Conservation (phyloP, 2,329 filamentous ascomycete species). For the Alternaria gansuensis region DNA sequence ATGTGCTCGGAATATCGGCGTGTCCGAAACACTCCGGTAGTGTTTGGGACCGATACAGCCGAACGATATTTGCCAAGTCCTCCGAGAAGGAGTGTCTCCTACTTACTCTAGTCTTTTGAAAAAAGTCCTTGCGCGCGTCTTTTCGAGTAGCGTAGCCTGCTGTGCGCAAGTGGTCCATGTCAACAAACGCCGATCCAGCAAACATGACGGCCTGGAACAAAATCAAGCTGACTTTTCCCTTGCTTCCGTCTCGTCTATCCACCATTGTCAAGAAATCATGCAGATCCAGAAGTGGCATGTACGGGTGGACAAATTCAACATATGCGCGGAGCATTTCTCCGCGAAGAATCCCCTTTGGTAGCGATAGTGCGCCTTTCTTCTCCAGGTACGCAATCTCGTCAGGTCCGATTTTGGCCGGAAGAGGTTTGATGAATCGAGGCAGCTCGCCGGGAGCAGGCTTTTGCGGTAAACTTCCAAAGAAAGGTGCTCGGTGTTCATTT, state of each 20-base stretch:
- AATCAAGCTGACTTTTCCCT: conserved; percentile 80
- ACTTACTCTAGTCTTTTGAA: conserved; percentile 83
- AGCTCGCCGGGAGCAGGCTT: conserved; percentile 59
- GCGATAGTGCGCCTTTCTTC: conserved; percentile 81
- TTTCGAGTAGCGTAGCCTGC: conserved; percentile 82
- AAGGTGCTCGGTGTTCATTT: conserved; percentile 41
- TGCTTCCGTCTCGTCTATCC: conserved; percentile 71
- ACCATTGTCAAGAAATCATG: conserved; percentile 69
- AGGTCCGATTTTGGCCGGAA: conserved; percentile 77
- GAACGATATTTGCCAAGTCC: conserved; percentile 16
- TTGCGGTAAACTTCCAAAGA: conserved; percentile 60
- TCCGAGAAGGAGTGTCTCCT: conserved; percentile 45
- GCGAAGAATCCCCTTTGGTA: conserved; percentile 75
- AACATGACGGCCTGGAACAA: conserved; percentile 97
- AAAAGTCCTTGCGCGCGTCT: conserved; percentile 85
- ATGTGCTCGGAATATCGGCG: conserved; percentile 22
- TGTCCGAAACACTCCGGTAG: conserved; percentile 13
- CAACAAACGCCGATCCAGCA: conserved; percentile 85
- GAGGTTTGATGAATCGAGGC: conserved; percentile 77
- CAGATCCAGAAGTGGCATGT: conserved; percentile 84
- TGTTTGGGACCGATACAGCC: conserved; percentile 22
- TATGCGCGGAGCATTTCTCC: conserved; percentile 84
- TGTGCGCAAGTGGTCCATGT: conserved; percentile 76
- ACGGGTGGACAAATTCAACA: conserved; percentile 89
- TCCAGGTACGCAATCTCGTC: conserved; percentile 86